phyloP scores from a whole-genome alignment of 805 yeast species.

The Diddensiella caesifluorescens region DNA sequence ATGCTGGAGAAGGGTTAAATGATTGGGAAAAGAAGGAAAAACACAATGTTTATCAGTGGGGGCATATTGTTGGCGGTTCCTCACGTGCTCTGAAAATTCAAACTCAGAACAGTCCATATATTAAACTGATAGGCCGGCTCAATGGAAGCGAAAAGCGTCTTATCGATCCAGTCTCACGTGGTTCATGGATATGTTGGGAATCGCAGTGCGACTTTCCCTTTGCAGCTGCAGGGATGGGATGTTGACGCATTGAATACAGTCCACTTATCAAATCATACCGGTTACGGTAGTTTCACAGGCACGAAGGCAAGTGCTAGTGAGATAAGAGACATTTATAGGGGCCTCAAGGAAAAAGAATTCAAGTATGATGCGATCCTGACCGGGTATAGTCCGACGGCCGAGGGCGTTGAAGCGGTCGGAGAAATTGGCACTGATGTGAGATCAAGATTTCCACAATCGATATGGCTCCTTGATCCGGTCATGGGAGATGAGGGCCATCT shows the following conservation, averaged over 20 bases:
- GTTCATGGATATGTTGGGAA: constrained; percentile 96
- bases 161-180: constrained; percentile 82
- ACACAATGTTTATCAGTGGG: too few species aligned
- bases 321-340: constrained; percentile 47
- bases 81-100: too few species aligned
- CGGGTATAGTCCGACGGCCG: constrained; percentile 71
- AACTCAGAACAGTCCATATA: too few species aligned
- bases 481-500: constrained; percentile 84
- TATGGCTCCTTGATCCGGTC: constrained; percentile 83
- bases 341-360: constrained; percentile 46
- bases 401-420: constrained; percentile 47
- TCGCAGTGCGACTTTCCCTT: constrained; percentile 82
- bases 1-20: too few species aligned
- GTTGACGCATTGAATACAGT: constrained; percentile 87
- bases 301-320: constrained; percentile 42
- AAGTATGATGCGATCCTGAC: constrained; percentile 63
- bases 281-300: constrained; percentile 69
- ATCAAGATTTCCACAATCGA: constrained; percentile 22
- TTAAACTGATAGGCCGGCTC: too few species aligned
- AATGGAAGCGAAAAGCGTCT: constrained; percentile 23
- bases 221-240: constrained; percentile 86
- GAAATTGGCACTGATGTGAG: constrained; percentile 36
- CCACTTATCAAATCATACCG: constrained; percentile 88
- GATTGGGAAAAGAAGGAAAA: too few species aligned
- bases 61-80: too few species aligned